A percentile compares a stretch with the other conserved stretches of the same genome.
These are phyloP conservation scores for Chondrus crispus DNA, from an alignment of 23 red algal species.

Conservation along the genomic window DNA sequence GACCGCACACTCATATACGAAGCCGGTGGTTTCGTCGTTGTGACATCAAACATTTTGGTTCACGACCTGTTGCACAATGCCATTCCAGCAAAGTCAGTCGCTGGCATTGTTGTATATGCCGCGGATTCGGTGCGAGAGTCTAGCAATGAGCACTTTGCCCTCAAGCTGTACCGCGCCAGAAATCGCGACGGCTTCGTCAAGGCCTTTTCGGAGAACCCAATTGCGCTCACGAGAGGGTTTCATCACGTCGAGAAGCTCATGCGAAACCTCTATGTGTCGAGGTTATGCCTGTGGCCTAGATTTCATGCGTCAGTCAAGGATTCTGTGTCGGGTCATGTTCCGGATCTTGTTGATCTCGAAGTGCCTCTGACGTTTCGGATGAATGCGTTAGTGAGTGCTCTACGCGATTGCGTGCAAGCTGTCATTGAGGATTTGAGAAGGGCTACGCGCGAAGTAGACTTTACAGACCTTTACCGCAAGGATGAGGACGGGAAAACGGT, in stretches of 20 bases:
- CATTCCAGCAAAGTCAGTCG: constrained; percentile 40
- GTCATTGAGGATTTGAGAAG: constrained; percentile 26
- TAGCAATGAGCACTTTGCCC: constrained; percentile 74
- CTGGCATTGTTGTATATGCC: constrained; percentile 67
- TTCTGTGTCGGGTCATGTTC: constrained; percentile 10
- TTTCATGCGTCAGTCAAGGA: constrained; percentile 77
- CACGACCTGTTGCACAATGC: constrained; percentile 71
- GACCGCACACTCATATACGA: constrained; percentile 67
- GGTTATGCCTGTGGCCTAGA: constrained; percentile 79
- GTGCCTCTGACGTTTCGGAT: constrained; percentile 30
- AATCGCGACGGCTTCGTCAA: constrained; percentile 59
- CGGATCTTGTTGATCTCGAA: constrained; percentile 80
- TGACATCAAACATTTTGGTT: constrained; percentile 65
- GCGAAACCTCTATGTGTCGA: constrained; percentile 69
- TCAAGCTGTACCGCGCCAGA: constrained; percentile 65
- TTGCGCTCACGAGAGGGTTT: constrained; percentile 66
- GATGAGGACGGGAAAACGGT: neutral
- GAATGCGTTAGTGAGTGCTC: constrained; percentile 20
- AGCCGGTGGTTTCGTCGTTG: constrained; percentile 56
- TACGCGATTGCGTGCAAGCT: constrained; percentile 27
- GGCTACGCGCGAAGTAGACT: constrained; percentile 32
- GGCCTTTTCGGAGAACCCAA: constrained; percentile 80
- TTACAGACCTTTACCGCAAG: constrained; percentile 43
- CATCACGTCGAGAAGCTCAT: constrained; percentile 81
- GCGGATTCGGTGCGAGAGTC: constrained; percentile 72